Percentiles rank a stretch among this genome's conserved stretches.
Evolutionary conservation across 345 rosid species (phyloP).

Genomic region (Eucalyptus virginea): DNA sequence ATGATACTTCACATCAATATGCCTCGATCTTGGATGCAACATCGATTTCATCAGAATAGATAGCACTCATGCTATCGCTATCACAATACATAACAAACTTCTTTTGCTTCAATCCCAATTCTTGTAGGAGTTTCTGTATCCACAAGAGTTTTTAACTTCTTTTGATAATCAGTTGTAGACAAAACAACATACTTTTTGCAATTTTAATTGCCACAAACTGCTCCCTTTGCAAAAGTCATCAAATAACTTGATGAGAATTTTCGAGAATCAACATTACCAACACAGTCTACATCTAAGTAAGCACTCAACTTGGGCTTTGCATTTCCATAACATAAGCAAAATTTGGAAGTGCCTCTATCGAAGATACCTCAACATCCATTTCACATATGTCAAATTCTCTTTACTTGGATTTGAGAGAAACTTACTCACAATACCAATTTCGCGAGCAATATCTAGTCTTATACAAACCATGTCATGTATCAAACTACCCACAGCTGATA

Average conservation of each 20-base stretch:
- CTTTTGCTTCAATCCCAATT: no score
- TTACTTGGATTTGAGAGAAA: not conserved
- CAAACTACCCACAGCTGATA: fast-evolving
- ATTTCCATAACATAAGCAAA: no score
- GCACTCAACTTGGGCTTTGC: not conserved
- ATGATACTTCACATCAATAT: no score
- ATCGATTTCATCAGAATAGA: fast-evolving
- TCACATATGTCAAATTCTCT: not conserved
- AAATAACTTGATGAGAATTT: not conserved
- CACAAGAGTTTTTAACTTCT: fast-evolving
- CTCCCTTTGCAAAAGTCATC: not conserved
- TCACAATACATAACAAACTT: no score
- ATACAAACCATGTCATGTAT: not conserved
- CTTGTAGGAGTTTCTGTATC: fast-evolving
- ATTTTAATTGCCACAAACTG: not conserved
- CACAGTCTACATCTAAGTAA: no score
- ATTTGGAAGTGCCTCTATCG: not conserved
- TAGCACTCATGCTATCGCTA: no score
- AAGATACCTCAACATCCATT: no score
- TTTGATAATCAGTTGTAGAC: no score
- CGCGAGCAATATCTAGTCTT: not conserved
- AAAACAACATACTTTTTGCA: not conserved
- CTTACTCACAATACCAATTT: not conserved
- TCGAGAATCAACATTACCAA: no score
- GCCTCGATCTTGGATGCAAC: no score